These are phyloP conservation scores for Chaetomium globosum DNA, from an alignment of 2,329 filamentous ascomycete genomes.

Conservation along the genomic window DNA sequence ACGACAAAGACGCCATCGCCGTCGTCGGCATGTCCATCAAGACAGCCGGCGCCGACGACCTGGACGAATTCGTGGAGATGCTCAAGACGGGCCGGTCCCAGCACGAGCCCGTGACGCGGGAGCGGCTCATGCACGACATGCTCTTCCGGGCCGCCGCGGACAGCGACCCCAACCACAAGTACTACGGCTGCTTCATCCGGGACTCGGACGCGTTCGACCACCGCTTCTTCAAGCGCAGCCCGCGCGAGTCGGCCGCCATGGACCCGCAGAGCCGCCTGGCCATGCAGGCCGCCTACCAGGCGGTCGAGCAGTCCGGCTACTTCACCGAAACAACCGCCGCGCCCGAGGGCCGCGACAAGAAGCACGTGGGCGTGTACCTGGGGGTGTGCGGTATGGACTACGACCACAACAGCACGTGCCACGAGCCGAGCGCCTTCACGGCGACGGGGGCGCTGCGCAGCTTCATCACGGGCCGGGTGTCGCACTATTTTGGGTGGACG, in stretches of 20 bases:
- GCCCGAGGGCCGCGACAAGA: no score
- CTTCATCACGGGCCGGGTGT: constrained; percentile 43
- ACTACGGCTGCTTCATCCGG: constrained; percentile 38
- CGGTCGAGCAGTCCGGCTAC: constrained; percentile 35
- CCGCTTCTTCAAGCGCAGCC: constrained; percentile 46
- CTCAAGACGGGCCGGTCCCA: constrained; percentile 40
- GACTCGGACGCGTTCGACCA: constrained; percentile 43
- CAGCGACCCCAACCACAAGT: constrained; percentile 34
- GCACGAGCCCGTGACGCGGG: constrained; percentile 37
- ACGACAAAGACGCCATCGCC: constrained; percentile 36
- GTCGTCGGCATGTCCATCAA: constrained; percentile 45
- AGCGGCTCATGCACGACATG: constrained; percentile 37
- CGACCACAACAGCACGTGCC: constrained; percentile 45
- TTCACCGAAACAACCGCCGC: no score
- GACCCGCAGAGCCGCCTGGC: constrained; percentile 48
- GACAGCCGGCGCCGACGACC: constrained; percentile 42
- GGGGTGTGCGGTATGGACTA: constrained; percentile 46
- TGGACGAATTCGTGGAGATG: constrained; percentile 43
- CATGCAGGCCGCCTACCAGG: constrained; percentile 48
- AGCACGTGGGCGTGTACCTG: constrained; percentile 45
- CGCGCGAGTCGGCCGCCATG: constrained; percentile 45
- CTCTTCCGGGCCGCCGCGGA: constrained; percentile 33
- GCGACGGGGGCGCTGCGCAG: constrained; percentile 41
- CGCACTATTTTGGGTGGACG: constrained; percentile 44
- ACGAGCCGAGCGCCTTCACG: constrained; percentile 41